These are phyloP conservation scores for Suillus sp. DNA, from an alignment of 768 basidiomycete species.

Conservation along the genomic window DNA sequence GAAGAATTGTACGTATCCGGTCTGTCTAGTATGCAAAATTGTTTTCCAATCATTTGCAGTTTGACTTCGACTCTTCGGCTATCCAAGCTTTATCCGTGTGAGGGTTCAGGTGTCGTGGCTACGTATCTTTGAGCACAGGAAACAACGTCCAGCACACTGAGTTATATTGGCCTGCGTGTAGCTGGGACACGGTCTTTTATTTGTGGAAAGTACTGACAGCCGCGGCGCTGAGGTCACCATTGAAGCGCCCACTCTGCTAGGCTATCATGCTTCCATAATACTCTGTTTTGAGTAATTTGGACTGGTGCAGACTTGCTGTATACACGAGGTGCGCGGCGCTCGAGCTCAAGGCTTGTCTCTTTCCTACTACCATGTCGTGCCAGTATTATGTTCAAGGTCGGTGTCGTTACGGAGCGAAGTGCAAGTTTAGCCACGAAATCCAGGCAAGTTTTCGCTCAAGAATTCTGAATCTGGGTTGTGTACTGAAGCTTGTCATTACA, in stretches of 20 bases:
- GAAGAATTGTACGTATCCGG: not conserved
- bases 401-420: slow-evolving; percentile 31
- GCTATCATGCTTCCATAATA: not conserved
- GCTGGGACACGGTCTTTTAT: not conserved
- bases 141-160: not conserved
- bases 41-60: not conserved
- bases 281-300: slow-evolving; percentile 5
- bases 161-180: not conserved
- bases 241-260: not conserved
- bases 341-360: not conserved
- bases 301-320: not conserved
- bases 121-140: not conserved
- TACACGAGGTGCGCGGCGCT: not conserved
- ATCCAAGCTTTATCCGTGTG: not conserved
- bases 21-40: not conserved
- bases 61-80: not conserved
- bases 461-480: not conserved
- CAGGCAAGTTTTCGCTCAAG: slow-evolving; percentile 11
- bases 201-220: not conserved
- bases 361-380: slow-evolving; percentile 16
- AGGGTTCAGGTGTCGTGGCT: not conserved
- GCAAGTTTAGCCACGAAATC: slow-evolving; percentile 27
- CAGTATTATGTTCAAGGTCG: slow-evolving; percentile 25
- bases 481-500: slow-evolving; percentile 8
- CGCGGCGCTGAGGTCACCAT: not conserved